Evolutionary conservation across 257 asterid species (phyloP), one percentile per base, ranked within the genome.

Genomic region (Haberlea rhodopensis): DNA sequence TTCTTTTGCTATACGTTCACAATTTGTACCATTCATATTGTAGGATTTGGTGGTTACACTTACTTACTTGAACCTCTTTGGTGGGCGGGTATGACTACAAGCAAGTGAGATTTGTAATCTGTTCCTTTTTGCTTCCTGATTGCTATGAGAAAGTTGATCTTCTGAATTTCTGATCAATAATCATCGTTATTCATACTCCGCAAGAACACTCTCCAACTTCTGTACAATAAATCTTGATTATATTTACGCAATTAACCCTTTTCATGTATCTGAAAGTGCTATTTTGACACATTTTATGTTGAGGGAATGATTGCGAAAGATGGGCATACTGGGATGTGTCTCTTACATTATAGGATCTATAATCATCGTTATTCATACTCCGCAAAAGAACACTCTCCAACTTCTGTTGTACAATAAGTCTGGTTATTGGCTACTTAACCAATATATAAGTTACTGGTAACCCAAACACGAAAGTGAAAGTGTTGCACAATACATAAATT

Each of bases 71-170:
- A 90, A 70, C 97, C 97, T 34, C 95, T 90, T 68, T 90, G 97
- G 96, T 90, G 97, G 97, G 85, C 86, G 1, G 97, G 97, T 78
- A 85, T 90, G 97, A 80, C 79, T 62, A 82, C 87, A 21, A 90
- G 97, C 87, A 68, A 79, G 95, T 82, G 58, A 26, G 28, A 53
- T 20, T 54, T 60, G n/a, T 37, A 23, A 29, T n/a, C 29, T 23
- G 37, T 27, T 29, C 28, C 46, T n/a, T 32, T 48, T n/a, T 59
- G 7, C 28, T 0, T 26, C 64, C 25, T 18, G 6, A 24, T 34
- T 53, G 19, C 25, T 8, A 7, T 40, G 27, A 24, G 8, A 34
- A 53, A 48, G 22, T 16, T n/a, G 53, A 29, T 43, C 11, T 55
- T 63, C 45, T 28, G 56, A 57, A 43, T 27, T 60, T 28, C 28